These are phyloP conservation scores for Termitomyces sp. DNA, from an alignment of 768 basidiomycete genomes.

Conservation along the genomic window DNA sequence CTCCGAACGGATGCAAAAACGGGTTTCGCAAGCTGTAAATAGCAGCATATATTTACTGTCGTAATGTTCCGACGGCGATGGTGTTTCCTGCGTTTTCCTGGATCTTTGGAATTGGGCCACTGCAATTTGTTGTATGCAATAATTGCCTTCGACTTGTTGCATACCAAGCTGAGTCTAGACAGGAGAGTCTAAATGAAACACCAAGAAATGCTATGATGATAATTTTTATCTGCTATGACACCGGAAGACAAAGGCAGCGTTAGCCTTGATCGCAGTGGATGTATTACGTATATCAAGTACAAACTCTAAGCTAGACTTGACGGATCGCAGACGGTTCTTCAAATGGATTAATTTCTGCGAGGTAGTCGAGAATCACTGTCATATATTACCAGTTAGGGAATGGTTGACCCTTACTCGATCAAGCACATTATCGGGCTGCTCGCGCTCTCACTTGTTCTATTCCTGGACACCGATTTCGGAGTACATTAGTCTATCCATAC, in stretches of 20 bases:
- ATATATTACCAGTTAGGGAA: neutral
- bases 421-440: neutral
- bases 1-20: neutral
- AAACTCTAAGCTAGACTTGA: neutral
- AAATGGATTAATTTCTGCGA: neutral
- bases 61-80: neutral
- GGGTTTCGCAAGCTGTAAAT: neutral
- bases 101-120: no score
- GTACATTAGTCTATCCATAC: neutral
- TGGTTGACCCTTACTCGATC: neutral
- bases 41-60: neutral
- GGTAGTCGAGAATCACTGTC: neutral
- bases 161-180: neutral
- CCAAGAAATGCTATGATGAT: neutral
- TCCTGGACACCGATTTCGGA: neutral
- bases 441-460: neutral
- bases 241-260: neutral
- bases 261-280: neutral
- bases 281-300: neutral
- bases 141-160: no score
- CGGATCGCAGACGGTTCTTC: neutral
- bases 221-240: neutral
- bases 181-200: neutral
- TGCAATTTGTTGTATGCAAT: neutral
- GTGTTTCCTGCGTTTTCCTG: no score